phyloP scores from a whole-genome alignment of 2,329 filamentous ascomycete species.

The Malbranchea zuffiana region DNA sequence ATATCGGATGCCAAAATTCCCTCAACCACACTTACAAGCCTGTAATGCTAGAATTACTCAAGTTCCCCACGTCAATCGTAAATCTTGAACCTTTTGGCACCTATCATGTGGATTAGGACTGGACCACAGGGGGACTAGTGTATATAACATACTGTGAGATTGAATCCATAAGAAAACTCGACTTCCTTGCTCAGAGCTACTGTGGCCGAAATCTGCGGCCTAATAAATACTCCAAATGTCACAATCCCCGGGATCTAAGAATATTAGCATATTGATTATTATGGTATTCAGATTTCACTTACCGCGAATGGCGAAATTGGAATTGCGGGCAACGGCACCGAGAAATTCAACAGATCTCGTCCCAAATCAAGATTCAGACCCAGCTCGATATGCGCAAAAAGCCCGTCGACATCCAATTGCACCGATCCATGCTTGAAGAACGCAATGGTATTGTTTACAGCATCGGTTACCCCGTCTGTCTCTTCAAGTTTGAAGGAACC shows the following conservation, averaged over 20 bases:
- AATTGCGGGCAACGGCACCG: slow-evolving; percentile 15
- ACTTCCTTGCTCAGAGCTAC: slow-evolving; percentile 11
- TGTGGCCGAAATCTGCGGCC: slow-evolving; percentile 11
- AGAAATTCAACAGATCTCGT: slow-evolving; percentile 12
- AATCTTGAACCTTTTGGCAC: slow-evolving; percentile 16
- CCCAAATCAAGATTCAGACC: slow-evolving; percentile 12
- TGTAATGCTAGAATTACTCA: slow-evolving; percentile 20
- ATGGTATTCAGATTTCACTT: slow-evolving; percentile 2
- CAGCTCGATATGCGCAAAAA: slow-evolving; percentile 18
- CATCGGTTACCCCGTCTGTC: slow-evolving; percentile 4
- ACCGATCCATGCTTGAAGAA: slow-evolving; percentile 17
- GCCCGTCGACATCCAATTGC: slow-evolving; percentile 13
- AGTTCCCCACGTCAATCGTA: slow-evolving; percentile 12
- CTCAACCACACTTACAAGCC: slow-evolving; percentile 21
- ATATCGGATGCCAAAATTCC: neutral
- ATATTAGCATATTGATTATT: neutral
- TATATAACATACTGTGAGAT: slow-evolving; percentile 14
- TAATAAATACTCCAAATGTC: slow-evolving; percentile 15
- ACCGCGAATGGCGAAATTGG: slow-evolving; percentile 18
- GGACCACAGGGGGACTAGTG: neutral
- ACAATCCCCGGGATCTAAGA: slow-evolving; percentile 17
- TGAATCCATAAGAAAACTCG: slow-evolving; percentile 17
- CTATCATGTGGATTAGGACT: slow-evolving; percentile 6
- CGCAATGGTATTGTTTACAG: slow-evolving; percentile 8
- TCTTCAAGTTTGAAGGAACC: slow-evolving; percentile 15